These are phyloP conservation scores for Hyphopichia fennica DNA, from an alignment of 1,139 yeast species.

Conservation along the genomic window DNA sequence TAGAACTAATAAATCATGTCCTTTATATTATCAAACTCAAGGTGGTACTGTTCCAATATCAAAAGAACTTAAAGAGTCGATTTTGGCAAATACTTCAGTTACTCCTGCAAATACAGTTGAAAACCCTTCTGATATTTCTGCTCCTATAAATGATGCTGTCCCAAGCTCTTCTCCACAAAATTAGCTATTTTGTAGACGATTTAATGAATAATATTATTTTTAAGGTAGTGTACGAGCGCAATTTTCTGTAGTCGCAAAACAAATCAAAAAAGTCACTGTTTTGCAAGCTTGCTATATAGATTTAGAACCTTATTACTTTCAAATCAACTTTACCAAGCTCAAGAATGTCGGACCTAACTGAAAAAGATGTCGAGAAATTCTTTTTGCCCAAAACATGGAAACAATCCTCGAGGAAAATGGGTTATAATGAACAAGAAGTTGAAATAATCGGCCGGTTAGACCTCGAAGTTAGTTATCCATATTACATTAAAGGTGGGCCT, in stretches of 20 bases:
- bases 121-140: too few species aligned
- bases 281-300: not conserved
- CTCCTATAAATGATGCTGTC: too few species aligned
- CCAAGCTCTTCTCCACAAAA: constrained; percentile 82
- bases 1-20: constrained; percentile 86
- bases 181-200: too few species aligned
- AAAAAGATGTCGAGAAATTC: not conserved
- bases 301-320: too few species aligned
- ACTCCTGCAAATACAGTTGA: too few species aligned
- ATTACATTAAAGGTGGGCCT: constrained; percentile 1
- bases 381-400: not conserved
- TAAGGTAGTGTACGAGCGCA: not conserved
- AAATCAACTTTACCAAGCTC: not conserved
- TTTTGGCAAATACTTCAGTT: not conserved
- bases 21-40: constrained; percentile 56
- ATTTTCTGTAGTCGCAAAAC: not conserved
- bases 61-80: constrained; percentile 3
- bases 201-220: too few species aligned
- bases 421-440: not conserved
- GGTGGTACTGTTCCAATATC: constrained; percentile 16
- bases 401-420: not conserved
- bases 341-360: not conserved
- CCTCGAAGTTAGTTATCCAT: constrained; percentile 1
- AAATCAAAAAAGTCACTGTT: constrained; percentile 19
- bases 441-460: not conserved